Conservation (phyloP, 495 filamentous ascomycete genomes). For the Annulohypoxylon maeteangense region DNA sequence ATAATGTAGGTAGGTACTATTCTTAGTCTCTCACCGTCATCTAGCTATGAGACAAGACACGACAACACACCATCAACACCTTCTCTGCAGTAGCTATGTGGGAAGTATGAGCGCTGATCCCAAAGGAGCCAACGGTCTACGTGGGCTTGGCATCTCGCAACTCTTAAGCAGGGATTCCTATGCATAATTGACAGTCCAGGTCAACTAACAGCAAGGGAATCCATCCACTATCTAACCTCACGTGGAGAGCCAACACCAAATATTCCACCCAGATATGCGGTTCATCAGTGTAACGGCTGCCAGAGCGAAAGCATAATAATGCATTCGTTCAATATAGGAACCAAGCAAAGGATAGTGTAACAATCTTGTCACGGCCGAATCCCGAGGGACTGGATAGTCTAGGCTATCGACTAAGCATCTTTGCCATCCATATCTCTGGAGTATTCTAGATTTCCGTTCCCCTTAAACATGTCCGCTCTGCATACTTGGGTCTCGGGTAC, state of each 20-base stretch:
- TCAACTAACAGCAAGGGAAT: conserved; percentile 25
- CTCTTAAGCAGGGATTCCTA: conserved; percentile 34
- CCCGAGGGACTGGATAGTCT: conserved; percentile 38
- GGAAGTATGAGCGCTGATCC: conserved; percentile 31
- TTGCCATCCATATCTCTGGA: conserved; percentile 20
- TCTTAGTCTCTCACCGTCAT: conserved; percentile 3
- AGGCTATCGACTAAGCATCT: conserved; percentile 18
- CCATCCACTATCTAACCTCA: conserved; percentile 26
- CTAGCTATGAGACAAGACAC: conserved; percentile 23
- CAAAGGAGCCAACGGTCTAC: conserved; percentile 25
- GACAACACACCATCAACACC: conserved; percentile 23
- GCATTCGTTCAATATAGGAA: conserved; percentile 26
- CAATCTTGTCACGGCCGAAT: conserved; percentile 11
- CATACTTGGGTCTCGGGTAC: not conserved
- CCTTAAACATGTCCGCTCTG: not conserved
- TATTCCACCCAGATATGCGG: conserved; percentile 27
- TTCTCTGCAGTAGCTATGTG: conserved; percentile 19
- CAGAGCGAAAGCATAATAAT: conserved; percentile 23
- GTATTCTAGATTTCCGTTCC: conserved; percentile 2
- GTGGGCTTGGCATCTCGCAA: conserved; percentile 34
- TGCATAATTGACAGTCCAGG: conserved; percentile 27
- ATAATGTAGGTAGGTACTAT: not conserved
- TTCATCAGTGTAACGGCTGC: conserved; percentile 21
- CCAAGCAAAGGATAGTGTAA: conserved; percentile 22
- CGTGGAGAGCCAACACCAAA: conserved; percentile 28